phyloP scores from a whole-genome alignment of 2,329 filamentous ascomycete genomes.

The Rhytidhysteron rufulum region DNA sequence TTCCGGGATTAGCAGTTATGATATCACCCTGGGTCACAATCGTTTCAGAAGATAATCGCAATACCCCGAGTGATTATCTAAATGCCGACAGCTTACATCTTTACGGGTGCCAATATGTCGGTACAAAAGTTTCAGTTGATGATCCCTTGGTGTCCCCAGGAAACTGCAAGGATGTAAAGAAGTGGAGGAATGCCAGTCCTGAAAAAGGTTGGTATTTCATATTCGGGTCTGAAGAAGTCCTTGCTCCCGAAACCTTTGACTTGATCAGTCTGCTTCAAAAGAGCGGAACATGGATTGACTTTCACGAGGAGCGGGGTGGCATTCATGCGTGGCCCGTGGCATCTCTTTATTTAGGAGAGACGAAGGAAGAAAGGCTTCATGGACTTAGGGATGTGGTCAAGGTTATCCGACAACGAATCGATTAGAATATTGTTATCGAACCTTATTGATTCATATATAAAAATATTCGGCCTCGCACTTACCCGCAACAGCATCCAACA shows the following conservation, averaged over 20 bases:
- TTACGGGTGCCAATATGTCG: conserved; percentile 69
- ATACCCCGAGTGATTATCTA: conserved; percentile 73
- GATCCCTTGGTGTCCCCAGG: conserved; percentile 68
- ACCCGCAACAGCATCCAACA: no score
- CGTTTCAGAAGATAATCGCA: conserved; percentile 61
- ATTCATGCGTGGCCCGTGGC: conserved; percentile 84
- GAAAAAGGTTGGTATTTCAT: conserved; percentile 64
- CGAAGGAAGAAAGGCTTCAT: conserved; percentile 42
- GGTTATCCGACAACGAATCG: conserved; percentile 27
- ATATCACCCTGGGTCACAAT: conserved; percentile 81
- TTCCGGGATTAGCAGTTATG: conserved; percentile 62
- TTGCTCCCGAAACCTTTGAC: conserved; percentile 65
- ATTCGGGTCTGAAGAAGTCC: conserved; percentile 74
- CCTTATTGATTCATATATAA: no score
- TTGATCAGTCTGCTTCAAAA: conserved; percentile 55
- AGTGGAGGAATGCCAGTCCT: conserved; percentile 67
- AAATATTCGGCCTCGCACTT: no score
- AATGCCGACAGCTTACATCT: conserved; percentile 61
- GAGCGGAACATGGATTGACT: conserved; percentile 52
- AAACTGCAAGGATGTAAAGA: conserved; percentile 59
- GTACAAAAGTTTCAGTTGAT: conserved; percentile 44
- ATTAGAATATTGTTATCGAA: no score
- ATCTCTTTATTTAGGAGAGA: conserved; percentile 52
- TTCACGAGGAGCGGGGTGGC: conserved; percentile 59
- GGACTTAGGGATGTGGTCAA: conserved; percentile 45